Conservation (phyloP, 306 rosid species). For the Clitoria ternatea region DNA sequence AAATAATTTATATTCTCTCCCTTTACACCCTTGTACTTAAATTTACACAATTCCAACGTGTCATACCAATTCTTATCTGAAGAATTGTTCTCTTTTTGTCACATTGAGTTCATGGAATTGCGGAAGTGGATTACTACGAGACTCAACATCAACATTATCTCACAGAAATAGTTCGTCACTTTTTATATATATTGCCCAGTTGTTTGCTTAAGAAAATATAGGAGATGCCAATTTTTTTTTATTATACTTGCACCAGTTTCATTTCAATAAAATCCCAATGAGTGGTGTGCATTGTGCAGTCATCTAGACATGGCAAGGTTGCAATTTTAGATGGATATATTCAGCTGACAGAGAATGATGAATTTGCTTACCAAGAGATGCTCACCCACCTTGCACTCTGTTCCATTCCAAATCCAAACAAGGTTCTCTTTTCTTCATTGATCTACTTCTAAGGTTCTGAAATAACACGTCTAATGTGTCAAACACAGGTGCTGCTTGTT, state of each 20-base stretch:
- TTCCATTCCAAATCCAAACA: conserved; percentile 34
- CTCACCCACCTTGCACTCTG: conserved; percentile 48
- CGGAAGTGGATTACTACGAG: no score
- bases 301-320: conserved; percentile 38
- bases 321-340: conserved; percentile 42
- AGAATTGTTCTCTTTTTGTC: no score
- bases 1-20: neutral
- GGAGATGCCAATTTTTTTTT: neutral
- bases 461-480: neutral
- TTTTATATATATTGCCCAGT: neutral
- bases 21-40: no score
- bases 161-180: neutral
- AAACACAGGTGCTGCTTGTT: conserved; percentile 23
- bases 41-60: no score
- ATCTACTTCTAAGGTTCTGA: no score
- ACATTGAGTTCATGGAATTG: no score
- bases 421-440: conserved; percentile 11
- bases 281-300: conserved; percentile 17
- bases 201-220: neutral
- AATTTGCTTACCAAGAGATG: conserved; percentile 56
- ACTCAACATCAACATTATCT: no score
- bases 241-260: neutral
- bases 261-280: neutral
- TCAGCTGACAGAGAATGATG: conserved; percentile 47
- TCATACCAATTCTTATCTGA: no score